Evolutionary conservation across 768 basidiomycete genomes (phyloP), one percentile per base, ranked within the genome.

Genomic region (Russula ochroleuca): DNA sequence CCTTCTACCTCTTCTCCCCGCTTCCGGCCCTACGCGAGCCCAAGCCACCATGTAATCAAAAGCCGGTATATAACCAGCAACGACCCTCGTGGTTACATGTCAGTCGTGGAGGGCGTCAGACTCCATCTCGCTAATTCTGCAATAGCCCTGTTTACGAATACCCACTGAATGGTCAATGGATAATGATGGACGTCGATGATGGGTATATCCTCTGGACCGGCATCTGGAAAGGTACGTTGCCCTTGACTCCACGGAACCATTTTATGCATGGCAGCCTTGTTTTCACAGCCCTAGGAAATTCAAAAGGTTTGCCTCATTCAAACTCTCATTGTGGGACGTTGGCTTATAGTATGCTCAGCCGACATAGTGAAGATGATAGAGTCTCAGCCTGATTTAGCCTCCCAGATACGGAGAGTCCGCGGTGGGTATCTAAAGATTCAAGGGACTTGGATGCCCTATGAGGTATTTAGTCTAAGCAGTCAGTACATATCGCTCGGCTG

Each of bases 121-220:
- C 14, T 45, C 17, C 23, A 19, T 43, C 4, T 40, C 53, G 67
- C 67, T 68, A 67, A 57, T 52, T 15, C 28, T 50, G 28, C 35
- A 54, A 48, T 69, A 80, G 92, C 59, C 90, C 91, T 14, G 92
- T 94, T 13, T 94, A 90, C 70, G 92, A 94, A 72, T 94, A 93
- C 70, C 90, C 90, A 1, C 79, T 94, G 61, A 91, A 92, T 66
- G 88, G 87, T 23, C 91, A 94, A 71, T 92, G 91, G 89, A 90
- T 94, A 70, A 94, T 94, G 92, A 92, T 94, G 84, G 92, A 94
- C 77, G 88, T 91, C 71, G 92, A 94, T 72, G 92, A 93, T 72
- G 92, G 92, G 3, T 94, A 92, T 73, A 87, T 94, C 62, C 78
- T 93, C 19, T 94, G 92, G 92, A 94, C 93, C 1, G 90, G 91